Evolutionary conservation across 2,329 filamentous ascomycete species (phyloP).

Genomic region (Nothophaeocryptopus gaeumannii): DNA sequence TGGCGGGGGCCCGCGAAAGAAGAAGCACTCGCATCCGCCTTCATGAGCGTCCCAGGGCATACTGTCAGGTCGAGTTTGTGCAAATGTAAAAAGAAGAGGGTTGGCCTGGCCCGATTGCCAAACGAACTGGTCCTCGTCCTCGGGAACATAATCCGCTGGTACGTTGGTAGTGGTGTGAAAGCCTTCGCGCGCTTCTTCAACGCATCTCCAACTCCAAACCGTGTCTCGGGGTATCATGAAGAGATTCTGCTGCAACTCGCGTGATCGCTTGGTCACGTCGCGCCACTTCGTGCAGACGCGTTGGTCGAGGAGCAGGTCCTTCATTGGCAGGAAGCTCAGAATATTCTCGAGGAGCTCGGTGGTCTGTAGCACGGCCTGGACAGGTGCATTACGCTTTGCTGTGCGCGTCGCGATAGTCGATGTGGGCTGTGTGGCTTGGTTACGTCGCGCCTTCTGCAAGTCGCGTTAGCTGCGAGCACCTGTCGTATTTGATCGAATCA

Average conservation of each 20-base stretch:
- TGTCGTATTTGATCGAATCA: no score
- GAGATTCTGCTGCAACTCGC: not conserved
- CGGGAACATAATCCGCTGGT: no score
- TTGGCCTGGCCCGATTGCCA: no score
- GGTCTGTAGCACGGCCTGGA: not conserved
- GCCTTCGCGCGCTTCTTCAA: no score
- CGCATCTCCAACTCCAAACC: no score
- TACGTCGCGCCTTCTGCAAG: no score
- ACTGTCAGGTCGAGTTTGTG: not conserved
- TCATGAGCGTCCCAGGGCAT: not conserved
- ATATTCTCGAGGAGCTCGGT: constrained; percentile 3
- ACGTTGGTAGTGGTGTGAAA: no score
- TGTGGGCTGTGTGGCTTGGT: no score
- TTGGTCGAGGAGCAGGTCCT: constrained; percentile 3
- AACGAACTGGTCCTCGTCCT: no score
- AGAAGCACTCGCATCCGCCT: not conserved
- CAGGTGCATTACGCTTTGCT: not conserved
- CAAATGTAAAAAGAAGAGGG: no score
- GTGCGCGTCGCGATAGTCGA: no score
- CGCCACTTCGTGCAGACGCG: not conserved
- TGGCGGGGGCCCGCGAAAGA: not conserved
- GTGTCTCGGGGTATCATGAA: not conserved
- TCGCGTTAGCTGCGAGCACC: no score
- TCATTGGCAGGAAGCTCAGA: constrained; percentile 2
- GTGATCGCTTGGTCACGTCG: not conserved